Conservation (phyloP, 1,284 basidiomycete genomes). For the Trichosporon ovoides region DNA sequence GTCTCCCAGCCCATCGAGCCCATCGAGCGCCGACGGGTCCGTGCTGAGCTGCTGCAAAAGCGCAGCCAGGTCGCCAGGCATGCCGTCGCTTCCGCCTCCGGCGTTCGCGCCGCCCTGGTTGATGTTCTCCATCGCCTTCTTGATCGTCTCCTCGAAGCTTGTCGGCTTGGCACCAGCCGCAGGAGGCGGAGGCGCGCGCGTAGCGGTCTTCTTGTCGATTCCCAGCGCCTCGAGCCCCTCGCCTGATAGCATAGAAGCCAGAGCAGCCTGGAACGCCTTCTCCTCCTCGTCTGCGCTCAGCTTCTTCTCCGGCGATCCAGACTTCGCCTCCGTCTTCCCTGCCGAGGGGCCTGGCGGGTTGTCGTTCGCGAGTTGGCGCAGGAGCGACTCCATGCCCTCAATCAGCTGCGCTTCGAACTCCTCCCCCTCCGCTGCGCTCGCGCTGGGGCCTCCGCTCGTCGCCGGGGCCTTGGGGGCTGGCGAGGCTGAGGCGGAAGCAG, state of each 20-base stretch:
- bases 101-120: constrained; percentile 52
- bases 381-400: constrained; percentile 76
- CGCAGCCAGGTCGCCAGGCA: constrained; percentile 28
- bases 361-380: constrained; percentile 59
- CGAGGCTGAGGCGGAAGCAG: not conserved
- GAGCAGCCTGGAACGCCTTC: constrained; percentile 59
- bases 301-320: constrained; percentile 13
- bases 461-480: constrained; percentile 11
- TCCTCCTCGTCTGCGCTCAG: constrained; percentile 44
- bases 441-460: constrained; percentile 11
- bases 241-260: constrained; percentile 65
- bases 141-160: constrained; percentile 69
- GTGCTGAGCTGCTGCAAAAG: constrained; percentile 44
- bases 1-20: constrained; percentile 33
- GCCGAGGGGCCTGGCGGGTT: constrained; percentile 28
- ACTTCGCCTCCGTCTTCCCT: not conserved
- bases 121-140: constrained; percentile 72
- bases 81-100: constrained; percentile 29
- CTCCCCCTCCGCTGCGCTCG: constrained; percentile 38
- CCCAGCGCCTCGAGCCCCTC: constrained; percentile 60
- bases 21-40: constrained; percentile 54
- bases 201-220: constrained; percentile 24
- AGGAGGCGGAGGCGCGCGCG: not conserved
- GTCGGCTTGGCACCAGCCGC: constrained; percentile 35
- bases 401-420: constrained; percentile 67